Conservation (phyloP, 306 rosid genomes). For the Rosa rugosa region DNA sequence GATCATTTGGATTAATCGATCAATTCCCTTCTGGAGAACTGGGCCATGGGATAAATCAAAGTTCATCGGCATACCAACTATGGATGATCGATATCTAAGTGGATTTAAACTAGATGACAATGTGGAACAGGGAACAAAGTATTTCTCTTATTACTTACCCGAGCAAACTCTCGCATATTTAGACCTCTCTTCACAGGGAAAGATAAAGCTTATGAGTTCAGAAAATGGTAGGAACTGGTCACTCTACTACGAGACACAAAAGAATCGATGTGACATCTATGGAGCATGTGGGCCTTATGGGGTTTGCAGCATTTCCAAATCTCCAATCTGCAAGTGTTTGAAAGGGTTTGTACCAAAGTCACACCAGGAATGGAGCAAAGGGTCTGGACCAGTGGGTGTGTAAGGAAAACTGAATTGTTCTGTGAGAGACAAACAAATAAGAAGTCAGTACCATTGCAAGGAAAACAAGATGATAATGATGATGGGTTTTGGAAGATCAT, state of each 20-base stretch:
- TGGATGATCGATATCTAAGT: conserved; percentile 28
- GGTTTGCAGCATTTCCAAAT: not conserved
- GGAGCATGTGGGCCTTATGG: conserved; percentile 23
- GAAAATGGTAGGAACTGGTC: not conserved
- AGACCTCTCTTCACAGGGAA: conserved; percentile 35
- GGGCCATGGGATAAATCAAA: conserved; percentile 55
- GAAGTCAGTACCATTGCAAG: not conserved
- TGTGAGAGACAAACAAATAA: not conserved
- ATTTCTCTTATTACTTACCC: conserved; percentile 5
- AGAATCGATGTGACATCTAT: not conserved
- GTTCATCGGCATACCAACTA: conserved; percentile 40
- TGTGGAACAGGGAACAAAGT: conserved; percentile 24
- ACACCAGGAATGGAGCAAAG: conserved; percentile 8
- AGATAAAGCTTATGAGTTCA: not conserved
- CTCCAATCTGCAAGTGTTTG: conserved; percentile 16
- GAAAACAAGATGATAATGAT: not conserved
- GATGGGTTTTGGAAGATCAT: conserved; percentile 7
- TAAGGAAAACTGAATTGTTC: conserved; percentile 6
- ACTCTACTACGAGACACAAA: not conserved
- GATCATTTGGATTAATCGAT: conserved; percentile 26
- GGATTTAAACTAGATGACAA: conserved; percentile 27
- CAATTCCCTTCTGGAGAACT: conserved; percentile 40
- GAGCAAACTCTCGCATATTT: not conserved
- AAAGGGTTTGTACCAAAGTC: conserved; percentile 21
- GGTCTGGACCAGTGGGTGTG: conserved; percentile 26